Percentiles rank a stretch among this genome's conserved stretches.
These are phyloP conservation scores for Geoglossum glabrum DNA, from an alignment of 495 filamentous ascomycete species.

Conservation along the genomic window DNA sequence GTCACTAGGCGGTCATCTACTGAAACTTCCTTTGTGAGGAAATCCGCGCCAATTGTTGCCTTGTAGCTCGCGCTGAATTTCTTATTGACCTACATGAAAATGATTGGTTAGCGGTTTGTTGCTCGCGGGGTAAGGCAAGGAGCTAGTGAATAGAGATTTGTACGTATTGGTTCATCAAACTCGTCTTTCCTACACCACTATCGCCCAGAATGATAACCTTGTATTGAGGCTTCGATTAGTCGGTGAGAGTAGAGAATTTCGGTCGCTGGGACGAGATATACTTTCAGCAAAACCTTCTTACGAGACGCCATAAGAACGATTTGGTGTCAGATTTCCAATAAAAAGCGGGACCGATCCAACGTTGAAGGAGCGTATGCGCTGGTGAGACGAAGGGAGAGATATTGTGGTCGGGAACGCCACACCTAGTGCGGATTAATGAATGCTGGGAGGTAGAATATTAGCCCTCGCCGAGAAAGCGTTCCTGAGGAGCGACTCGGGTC, in stretches of 20 bases:
- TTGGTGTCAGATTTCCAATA: not conserved
- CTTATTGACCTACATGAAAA: conserved; percentile 71
- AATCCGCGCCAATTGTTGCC: conserved; percentile 96
- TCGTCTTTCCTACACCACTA: conserved; percentile 96
- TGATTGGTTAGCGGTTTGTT: not conserved
- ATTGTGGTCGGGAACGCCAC: not conserved
- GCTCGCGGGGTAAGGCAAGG: not conserved
- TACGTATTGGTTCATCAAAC: conserved; percentile 99
- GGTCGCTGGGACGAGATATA: conserved; percentile 18
- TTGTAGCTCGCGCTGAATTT: conserved; percentile 99
- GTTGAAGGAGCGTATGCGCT: not conserved
- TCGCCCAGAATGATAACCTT: conserved; percentile 97
- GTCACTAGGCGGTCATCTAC: conserved; percentile 94
- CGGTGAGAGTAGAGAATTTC: conserved; percentile 12
- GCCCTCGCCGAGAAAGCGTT: not conserved
- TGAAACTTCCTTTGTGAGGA: conserved; percentile 92
- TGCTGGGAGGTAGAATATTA: not conserved
- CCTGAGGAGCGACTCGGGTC: not conserved
- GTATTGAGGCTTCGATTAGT: not conserved
- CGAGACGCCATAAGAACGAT: conserved; percentile 53
- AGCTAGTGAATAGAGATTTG: conserved; percentile 12
- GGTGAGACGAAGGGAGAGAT: not conserved
- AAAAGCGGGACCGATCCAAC: not conserved
- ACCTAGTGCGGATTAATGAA: not conserved
- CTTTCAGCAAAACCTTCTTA: conserved; percentile 97